Percentiles rank a stretch among this genome's conserved stretches.
phyloP scores from a whole-genome alignment of 73 alveolate genomes.

The Paramecium pentaurelia region DNA sequence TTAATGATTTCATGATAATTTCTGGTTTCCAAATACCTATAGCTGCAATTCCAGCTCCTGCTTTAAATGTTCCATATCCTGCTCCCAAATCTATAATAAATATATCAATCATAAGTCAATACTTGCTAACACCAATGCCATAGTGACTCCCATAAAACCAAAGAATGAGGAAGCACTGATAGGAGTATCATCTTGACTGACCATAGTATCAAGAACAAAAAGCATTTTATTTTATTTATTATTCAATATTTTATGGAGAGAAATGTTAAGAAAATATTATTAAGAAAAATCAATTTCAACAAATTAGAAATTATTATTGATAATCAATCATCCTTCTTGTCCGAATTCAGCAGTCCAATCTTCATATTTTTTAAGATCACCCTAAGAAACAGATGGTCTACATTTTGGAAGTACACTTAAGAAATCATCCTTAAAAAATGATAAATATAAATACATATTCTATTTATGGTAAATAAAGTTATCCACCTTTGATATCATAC shows the following conservation, averaged over 20 bases:
- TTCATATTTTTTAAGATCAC: slow-evolving; percentile 18
- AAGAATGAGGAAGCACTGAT: slow-evolving; percentile 73
- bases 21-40: slow-evolving; percentile 88
- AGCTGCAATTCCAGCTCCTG: slow-evolving; percentile 92
- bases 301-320: neutral
- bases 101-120: neutral
- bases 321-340: slow-evolving; percentile 23
- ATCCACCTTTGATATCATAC: neutral
- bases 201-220: neutral
- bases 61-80: slow-evolving; percentile 93
- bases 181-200: neutral
- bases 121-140: slow-evolving; percentile 91
- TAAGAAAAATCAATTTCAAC: neutral
- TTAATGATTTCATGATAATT: slow-evolving; percentile 73
- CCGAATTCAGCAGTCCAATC: slow-evolving; percentile 50
- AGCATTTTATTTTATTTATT: neutral
- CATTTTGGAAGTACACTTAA: slow-evolving; percentile 4
- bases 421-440: neutral
- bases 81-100: slow-evolving; percentile 86
- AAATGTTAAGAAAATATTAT: neutral
- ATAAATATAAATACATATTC: neutral
- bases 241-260: neutral
- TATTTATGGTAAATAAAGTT: neutral
- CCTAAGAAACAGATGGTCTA: slow-evolving; percentile 26
- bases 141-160: slow-evolving; percentile 96